Base-by-base conservation (phyloP, 768 basidiomycete species). In the Gyrodon lividus region DNA sequence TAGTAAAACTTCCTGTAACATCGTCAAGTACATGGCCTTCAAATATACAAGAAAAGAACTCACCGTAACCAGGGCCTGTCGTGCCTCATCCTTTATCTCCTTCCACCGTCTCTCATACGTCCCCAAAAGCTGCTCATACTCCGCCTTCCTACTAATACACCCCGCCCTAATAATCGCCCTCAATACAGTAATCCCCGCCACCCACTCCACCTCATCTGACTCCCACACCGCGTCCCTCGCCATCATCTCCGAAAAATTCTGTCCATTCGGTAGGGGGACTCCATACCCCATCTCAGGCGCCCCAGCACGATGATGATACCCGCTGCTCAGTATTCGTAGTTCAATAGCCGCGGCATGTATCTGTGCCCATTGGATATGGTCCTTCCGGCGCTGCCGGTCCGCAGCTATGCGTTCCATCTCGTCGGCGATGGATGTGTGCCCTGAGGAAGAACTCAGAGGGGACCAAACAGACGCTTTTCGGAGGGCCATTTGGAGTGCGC, bases 211-310 rank as follows among this genome's bases (percentile, higher is more conserved):
- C 59, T 84, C 83, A 49, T 84, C 82, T 0, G 72, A 51, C 61
- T 84, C 83, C 83, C 83, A 85, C 14, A 84, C 81, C 16, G 80
- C 78, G 57, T 84, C 83, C n/a, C 81, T 70, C 4, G 77, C 83
- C 62, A 83, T 75, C 76, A 79, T 76, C 62, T 82, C 80, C 1
- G 79, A 80, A 59, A 82, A 79, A 3, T 74, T 70, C 50, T 76
- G 68, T 22, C 74, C 74, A 60, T 73, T 72, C 6, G 70, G 70
- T 46, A 28, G n/a, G 7, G 52, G 39, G 35, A 74, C 74, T 23
- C 70, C 68, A 47, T 79, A 81, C 17, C 72, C 73, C 31, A 70
- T 71, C 23, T 77, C 76, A 1, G 70, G 55, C 5, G 39, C 39
- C 13, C 73, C 73, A 19, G 68, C 66, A 2, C 75, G 75, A 64